phyloP scores from a whole-genome alignment of 352 stramenopile species.

The Phytophthora capsici region DNA sequence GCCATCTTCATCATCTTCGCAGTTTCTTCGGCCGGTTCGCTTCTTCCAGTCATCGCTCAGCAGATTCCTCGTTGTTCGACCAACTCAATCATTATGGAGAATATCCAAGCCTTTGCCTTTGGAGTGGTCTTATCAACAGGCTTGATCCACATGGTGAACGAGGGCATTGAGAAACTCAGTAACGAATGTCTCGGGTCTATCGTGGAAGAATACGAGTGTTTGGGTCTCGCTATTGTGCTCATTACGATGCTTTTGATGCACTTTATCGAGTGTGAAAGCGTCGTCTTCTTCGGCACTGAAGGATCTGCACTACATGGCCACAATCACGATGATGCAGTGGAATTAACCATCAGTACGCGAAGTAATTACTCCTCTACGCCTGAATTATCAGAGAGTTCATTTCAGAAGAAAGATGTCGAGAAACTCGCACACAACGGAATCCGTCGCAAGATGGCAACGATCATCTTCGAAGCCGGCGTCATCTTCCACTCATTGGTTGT shows the following conservation, averaged over 20 bases:
- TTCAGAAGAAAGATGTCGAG: constrained; percentile 4
- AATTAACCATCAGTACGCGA: constrained; percentile 5
- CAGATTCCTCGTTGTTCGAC: constrained; percentile 23
- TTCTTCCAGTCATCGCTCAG: constrained; percentile 43
- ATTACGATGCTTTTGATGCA: constrained; percentile 63
- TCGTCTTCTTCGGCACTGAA: constrained; percentile 51
- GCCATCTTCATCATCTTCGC: constrained; percentile 55
- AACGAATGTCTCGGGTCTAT: constrained; percentile 52
- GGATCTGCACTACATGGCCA: constrained; percentile 34
- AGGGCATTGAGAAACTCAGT: constrained; percentile 54
- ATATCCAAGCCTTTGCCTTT: constrained; percentile 55
- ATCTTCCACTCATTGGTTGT: constrained; percentile 77
- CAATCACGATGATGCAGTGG: constrained; percentile 13
- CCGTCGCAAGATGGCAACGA: constrained; percentile 45
- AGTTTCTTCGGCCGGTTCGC: constrained; percentile 39
- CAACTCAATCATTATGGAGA: constrained; percentile 44
- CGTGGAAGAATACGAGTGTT: constrained; percentile 50
- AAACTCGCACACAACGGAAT: constrained; percentile 4
- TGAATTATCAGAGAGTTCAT: not conserved
- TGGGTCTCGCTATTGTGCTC: constrained; percentile 65
- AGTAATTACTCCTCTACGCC: not conserved
- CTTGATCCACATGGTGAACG: constrained; percentile 74
- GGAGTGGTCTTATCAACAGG: constrained; percentile 66
- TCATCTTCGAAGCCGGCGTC: constrained; percentile 67
- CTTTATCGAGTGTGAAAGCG: constrained; percentile 69